Percentiles rank a stretch among this genome's conserved stretches.
Conservation (phyloP, 2,329 filamentous ascomycete genomes). For the Cladophialophora bantiana region DNA sequence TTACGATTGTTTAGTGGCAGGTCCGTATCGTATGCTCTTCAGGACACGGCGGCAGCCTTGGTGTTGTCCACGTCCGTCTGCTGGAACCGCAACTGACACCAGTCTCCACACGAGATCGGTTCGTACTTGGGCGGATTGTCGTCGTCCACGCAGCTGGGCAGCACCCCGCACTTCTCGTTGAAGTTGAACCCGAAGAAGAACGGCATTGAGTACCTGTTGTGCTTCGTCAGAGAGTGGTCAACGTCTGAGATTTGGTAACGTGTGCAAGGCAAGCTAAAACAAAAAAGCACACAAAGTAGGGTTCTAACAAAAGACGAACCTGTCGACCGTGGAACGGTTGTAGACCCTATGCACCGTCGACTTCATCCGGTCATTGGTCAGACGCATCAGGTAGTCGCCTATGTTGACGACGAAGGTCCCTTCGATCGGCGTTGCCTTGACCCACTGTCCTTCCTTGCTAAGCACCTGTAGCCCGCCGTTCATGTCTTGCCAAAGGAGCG, state of each 20-base stretch:
- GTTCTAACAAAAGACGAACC: constrained; percentile 14
- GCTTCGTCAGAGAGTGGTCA: background rate
- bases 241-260: too few relatives aligned
- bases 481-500: constrained; percentile 63
- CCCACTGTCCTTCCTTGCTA: constrained; percentile 49
- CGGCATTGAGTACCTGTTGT: constrained; percentile 59
- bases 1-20: too few relatives aligned
- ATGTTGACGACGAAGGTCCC: constrained; percentile 59
- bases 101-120: constrained; percentile 48
- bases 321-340: constrained; percentile 47
- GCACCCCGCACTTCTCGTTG: constrained; percentile 58
- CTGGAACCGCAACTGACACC: constrained; percentile 35
- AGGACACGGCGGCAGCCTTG: constrained; percentile 15
- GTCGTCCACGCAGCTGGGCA: constrained; percentile 51
- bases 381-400: constrained; percentile 58
- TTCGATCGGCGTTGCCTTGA: constrained; percentile 51
- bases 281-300: background rate
- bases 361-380: constrained; percentile 57
- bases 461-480: constrained; percentile 61
- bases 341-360: constrained; percentile 64
- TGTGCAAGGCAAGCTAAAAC: too few relatives aligned
- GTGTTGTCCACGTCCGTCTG: constrained; percentile 27
- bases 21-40: background rate
- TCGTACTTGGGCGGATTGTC: constrained; percentile 59
- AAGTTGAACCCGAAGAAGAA: constrained; percentile 65